Evolutionary conservation across 2,329 filamentous ascomycete genomes (phyloP).

Genomic region (Fusarium heterosporum): DNA sequence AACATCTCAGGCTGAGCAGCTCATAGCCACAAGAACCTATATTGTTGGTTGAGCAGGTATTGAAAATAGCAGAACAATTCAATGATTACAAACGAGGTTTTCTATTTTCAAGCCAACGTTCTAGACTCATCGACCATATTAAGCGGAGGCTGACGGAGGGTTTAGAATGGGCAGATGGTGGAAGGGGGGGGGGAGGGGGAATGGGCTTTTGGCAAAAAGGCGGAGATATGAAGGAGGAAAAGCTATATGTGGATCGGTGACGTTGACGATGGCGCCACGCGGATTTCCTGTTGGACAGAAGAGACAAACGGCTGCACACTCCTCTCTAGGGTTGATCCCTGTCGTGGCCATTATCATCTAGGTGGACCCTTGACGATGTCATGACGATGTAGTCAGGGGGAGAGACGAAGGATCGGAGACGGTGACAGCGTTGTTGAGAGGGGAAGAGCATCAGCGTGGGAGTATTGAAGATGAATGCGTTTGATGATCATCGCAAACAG

Average conservation of each 20-base stretch:
- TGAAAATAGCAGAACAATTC: neutral
- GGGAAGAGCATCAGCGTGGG: conserved; percentile 9
- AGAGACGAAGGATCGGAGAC: conserved; percentile 7
- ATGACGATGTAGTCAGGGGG: conserved; percentile 44
- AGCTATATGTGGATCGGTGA: conserved; percentile 40
- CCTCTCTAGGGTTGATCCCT: neutral
- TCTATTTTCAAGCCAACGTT: conserved; percentile 12
- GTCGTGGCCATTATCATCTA: conserved; percentile 11
- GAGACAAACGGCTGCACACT: conserved; percentile 22
- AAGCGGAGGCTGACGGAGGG: conserved; percentile 5
- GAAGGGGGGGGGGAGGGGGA: neutral
- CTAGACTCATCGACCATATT: conserved; percentile 18
- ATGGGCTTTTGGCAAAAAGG: conserved; percentile 17
- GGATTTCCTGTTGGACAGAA: conserved; percentile 34
- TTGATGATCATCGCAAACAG: conserved; percentile 5
- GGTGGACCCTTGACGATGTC: conserved; percentile 50
- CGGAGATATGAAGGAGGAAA: conserved; percentile 21
- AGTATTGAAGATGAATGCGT: neutral
- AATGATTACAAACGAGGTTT: neutral
- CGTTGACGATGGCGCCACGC: conserved; percentile 42
- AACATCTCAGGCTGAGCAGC: neutral
- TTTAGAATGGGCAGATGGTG: conserved; percentile 12
- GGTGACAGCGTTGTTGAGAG: conserved; percentile 15
- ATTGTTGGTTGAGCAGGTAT: neutral
- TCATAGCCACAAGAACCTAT: neutral